A percentile compares a stretch with the other conserved stretches of the same genome.
These are phyloP conservation scores for Salix brachista DNA, from an alignment of 345 rosid species.

Conservation along the genomic window DNA sequence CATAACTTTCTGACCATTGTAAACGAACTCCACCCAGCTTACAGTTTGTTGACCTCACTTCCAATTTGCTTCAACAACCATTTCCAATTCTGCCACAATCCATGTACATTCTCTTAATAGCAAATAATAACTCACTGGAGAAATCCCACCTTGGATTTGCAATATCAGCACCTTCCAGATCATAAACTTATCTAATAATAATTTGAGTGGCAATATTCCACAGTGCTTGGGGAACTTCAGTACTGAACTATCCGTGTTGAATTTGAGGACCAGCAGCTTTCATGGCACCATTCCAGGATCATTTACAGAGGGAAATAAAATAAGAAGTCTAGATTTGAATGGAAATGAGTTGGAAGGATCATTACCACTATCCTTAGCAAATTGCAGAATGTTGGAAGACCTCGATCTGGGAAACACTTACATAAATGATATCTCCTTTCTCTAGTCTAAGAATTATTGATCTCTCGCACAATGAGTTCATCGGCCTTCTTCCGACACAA, in stretches of 20 bases:
- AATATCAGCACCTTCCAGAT: not conserved
- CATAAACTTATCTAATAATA: slow-evolving; percentile 11
- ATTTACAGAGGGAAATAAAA: not conserved
- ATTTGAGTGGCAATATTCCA: slow-evolving; percentile 18
- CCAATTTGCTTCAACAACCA: slow-evolving; percentile 17
- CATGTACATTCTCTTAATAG: not conserved
- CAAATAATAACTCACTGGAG: slow-evolving; percentile 19
- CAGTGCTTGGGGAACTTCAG: slow-evolving; percentile 17
- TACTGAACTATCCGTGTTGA: not conserved
- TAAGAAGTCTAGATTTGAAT: slow-evolving; percentile 10
- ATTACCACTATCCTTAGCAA: slow-evolving; percentile 18
- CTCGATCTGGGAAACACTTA: slow-evolving; percentile 18
- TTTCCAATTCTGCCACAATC: slow-evolving; percentile 14
- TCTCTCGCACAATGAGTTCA: slow-evolving; percentile 19
- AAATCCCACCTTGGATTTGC: slow-evolving; percentile 21
- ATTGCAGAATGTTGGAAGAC: slow-evolving; percentile 11
- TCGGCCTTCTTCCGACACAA: slow-evolving; percentile 10
- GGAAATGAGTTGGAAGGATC: slow-evolving; percentile 25
- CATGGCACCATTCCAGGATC: slow-evolving; percentile 17
- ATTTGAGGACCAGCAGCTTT: slow-evolving; percentile 16
- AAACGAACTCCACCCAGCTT: too few relatives aligned
- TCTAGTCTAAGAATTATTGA: slow-evolving; percentile 13
- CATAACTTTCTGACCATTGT: slow-evolving; percentile 8
- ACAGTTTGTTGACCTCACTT: too few relatives aligned
- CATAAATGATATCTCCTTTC: slow-evolving; percentile 14